phyloP scores from a whole-genome alignment of 306 rosid genomes.

The Dalbergia oliveri region DNA sequence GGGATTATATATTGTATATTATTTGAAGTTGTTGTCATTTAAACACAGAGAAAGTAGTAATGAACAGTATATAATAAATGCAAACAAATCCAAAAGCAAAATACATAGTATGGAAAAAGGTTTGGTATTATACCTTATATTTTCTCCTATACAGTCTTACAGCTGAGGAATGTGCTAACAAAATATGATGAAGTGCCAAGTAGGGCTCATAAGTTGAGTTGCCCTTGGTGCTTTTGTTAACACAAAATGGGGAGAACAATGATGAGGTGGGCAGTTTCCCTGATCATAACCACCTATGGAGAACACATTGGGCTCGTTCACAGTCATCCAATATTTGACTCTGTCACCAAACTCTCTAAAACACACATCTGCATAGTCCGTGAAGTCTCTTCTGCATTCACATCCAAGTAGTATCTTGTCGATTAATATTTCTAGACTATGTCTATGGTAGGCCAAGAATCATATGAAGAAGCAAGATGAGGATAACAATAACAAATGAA shows the following conservation, averaged over 20 bases:
- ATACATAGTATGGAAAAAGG: background rate
- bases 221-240: conserved; percentile 45
- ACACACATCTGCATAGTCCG: conserved; percentile 70
- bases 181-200: conserved; percentile 64
- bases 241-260: conserved; percentile 75
- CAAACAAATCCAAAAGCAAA: background rate
- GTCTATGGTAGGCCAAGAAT: background rate
- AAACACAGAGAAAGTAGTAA: background rate
- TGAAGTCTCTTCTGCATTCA: conserved; percentile 78
- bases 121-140: conserved; percentile 53
- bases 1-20: background rate
- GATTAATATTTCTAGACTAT: background rate
- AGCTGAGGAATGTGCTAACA: conserved; percentile 78
- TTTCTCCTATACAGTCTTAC: conserved; percentile 59
- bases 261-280: conserved; percentile 59
- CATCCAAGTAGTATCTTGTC: conserved; percentile 13
- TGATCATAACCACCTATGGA: conserved; percentile 53
- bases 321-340: conserved; percentile 66
- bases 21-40: background rate
- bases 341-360: conserved; percentile 83
- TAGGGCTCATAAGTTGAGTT: conserved; percentile 77
- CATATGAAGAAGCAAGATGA: conserved; percentile 4
- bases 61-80: background rate
- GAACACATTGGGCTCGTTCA: conserved; percentile 74
- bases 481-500: too few species aligned